Evolutionary conservation across 164 flowering plant species (phyloP).

Genomic region (Santalum album): DNA sequence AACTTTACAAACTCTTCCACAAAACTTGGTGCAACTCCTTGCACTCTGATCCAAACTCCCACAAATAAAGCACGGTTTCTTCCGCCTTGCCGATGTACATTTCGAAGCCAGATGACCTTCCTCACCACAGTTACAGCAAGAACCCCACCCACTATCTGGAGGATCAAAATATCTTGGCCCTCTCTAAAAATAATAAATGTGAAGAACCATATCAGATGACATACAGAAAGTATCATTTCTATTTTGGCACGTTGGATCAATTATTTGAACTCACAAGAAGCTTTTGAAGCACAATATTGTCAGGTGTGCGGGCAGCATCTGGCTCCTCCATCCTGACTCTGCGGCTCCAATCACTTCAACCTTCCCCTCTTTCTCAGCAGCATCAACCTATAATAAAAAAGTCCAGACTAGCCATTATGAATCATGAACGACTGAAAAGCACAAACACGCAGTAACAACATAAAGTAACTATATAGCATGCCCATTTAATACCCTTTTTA

Average conservation of each 20-base stretch:
- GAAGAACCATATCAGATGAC: slow-evolving; percentile 1
- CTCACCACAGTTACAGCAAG: slow-evolving; percentile 58
- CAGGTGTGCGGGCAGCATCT: slow-evolving; percentile 24
- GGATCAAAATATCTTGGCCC: slow-evolving; percentile 74
- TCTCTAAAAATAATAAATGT: slow-evolving; percentile 23
- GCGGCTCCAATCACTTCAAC: slow-evolving; percentile 12
- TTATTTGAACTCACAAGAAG: slow-evolving; percentile 48
- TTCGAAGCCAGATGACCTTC: slow-evolving; percentile 42
- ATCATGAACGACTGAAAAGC: no score
- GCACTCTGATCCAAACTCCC: slow-evolving; percentile 15
- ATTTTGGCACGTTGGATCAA: slow-evolving; percentile 1
- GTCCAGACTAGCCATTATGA: no score
- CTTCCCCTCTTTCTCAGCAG: background rate
- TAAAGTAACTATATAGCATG: no score
- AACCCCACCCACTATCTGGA: slow-evolving; percentile 31
- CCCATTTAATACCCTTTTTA: no score
- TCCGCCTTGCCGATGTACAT: slow-evolving; percentile 39
- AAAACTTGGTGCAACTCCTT: slow-evolving; percentile 16
- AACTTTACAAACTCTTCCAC: no score
- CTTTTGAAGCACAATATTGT: slow-evolving; percentile 38
- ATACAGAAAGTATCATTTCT: background rate
- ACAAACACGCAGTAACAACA: no score
- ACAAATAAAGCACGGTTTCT: slow-evolving; percentile 26
- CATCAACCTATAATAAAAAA: slow-evolving; percentile 4
- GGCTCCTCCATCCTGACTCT: slow-evolving; percentile 12